Base-by-base conservation (phyloP, 345 rosid genomes). In the Populus tremula region DNA sequence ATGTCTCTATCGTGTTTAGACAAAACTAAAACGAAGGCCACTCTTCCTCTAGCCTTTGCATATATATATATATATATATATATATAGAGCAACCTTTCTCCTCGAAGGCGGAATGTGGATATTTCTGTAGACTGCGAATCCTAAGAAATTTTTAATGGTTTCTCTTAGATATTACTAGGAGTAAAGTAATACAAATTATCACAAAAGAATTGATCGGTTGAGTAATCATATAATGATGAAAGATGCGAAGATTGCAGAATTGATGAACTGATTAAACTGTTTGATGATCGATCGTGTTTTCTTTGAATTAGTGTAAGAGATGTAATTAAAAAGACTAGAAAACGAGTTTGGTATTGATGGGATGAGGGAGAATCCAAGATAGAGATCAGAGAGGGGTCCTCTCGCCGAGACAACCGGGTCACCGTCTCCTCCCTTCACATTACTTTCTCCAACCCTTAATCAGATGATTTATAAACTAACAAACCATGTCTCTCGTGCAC, bases 351-450 rank as follows among this genome's bases (percentile, higher is more conserved):
- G 33, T 77, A 33, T 3, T 33, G 73, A 71, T 74, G 49, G 75
- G 79, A 80, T 78, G 59, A 72, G 6, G 4, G 21, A 20, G 36
- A 67, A 67, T 36, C 23, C 29, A 16, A 47, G 27, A 2, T 10
- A n/a, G 35, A 0, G 45, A 17, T 20, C 54, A 53, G n/a, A 13
- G 33, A 8, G 49, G 67, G 50, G 35, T 47, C 73, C 29, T 43
- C 67, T 4, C 36, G 18, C 73, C 70, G 64, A 73, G 65, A 75
- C 45, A 66, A 38, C 8, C 71, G 76, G 49, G 71, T 78, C 82
- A 45, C 33, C 54, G 43, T 68, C 69, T 80, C 18, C 67, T 82
- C 76, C 12, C 73, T 43, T 50, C 56, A 45, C 39, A 80, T 74
- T 69, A 45, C 73, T 69, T 63, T 81, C 36, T 13, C 74, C 73